These are phyloP conservation scores for Xylaria sp. DNA, from an alignment of 2,329 filamentous ascomycete species.

Conservation along the genomic window DNA sequence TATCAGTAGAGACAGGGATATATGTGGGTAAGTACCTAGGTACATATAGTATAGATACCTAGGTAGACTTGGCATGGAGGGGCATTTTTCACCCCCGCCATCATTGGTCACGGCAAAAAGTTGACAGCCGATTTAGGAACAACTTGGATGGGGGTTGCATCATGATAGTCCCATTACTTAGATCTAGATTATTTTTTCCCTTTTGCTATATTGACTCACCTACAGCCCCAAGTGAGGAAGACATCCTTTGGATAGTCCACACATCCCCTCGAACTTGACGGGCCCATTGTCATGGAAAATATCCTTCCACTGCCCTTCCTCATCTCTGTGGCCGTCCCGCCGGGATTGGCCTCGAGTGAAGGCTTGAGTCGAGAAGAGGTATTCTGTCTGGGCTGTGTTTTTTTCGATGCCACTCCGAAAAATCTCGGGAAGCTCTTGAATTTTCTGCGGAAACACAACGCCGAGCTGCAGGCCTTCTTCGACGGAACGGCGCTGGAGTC, in stretches of 20 bases:
- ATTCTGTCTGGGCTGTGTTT: slow-evolving; percentile 68
- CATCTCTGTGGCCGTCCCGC: slow-evolving; percentile 65
- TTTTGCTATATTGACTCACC: slow-evolving; percentile 16
- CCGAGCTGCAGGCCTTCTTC: slow-evolving; percentile 73
- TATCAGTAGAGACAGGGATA: background rate
- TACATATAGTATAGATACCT: background rate
- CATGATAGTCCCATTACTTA: slow-evolving; percentile 22
- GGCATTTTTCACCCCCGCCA: slow-evolving; percentile 44
- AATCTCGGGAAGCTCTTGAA: slow-evolving; percentile 57
- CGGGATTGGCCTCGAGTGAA: slow-evolving; percentile 60
- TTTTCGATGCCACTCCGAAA: slow-evolving; percentile 62
- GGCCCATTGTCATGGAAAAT: slow-evolving; percentile 65
- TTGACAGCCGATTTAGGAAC: slow-evolving; percentile 41
- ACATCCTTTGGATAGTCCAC: background rate
- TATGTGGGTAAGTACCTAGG: background rate
- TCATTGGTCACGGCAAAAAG: slow-evolving; percentile 39
- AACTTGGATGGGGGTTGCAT: slow-evolving; percentile 32
- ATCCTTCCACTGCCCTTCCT: slow-evolving; percentile 73
- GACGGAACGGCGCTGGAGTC: slow-evolving; percentile 78
- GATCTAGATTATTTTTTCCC: slow-evolving; percentile 9
- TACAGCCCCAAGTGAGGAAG: background rate
- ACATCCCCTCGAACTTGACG: background rate
- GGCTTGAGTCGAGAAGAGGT: slow-evolving; percentile 69
- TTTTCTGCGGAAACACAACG: slow-evolving; percentile 62
- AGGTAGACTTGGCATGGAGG: slow-evolving; percentile 33